Percentiles rank a stretch among this genome's conserved stretches.
These are phyloP conservation scores for Plectosphaerella sp. DNA, from an alignment of 2,329 filamentous ascomycete genomes.

Conservation along the genomic window DNA sequence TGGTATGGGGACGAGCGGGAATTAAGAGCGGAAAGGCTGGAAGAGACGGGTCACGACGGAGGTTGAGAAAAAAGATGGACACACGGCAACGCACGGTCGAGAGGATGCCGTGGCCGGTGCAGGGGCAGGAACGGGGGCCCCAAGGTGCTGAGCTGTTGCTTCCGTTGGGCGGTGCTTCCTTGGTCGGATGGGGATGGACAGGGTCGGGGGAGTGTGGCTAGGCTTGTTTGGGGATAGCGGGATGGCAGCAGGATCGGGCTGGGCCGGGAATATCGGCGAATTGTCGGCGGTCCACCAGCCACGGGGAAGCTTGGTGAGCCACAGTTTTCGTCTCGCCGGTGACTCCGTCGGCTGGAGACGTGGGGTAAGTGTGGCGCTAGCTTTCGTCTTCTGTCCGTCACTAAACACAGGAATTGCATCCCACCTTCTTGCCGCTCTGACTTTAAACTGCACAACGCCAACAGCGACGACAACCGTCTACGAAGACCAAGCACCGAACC, in stretches of 20 bases:
- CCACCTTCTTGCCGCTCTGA: too few relatives aligned
- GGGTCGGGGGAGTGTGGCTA: not conserved
- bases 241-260: not conserved
- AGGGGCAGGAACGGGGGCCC: not conserved
- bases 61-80: slow-evolving; percentile 2
- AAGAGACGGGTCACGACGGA: not conserved
- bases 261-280: slow-evolving; percentile 1
- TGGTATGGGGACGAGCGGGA: slow-evolving; percentile 6
- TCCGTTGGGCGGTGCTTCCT: too few relatives aligned
- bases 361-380: slow-evolving; percentile 1
- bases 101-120: not conserved
- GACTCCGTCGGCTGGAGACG: not conserved
- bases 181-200: slow-evolving; percentile 1
- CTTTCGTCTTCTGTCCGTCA: not conserved
- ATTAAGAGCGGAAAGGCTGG: slow-evolving; percentile 1
- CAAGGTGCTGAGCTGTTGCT: not conserved
- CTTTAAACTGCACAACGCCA: too few relatives aligned
- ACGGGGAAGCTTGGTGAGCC: not conserved
- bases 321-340: not conserved
- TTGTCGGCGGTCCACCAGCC: not conserved
- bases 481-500: not conserved
- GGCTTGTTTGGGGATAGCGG: not conserved
- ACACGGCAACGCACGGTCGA: not conserved
- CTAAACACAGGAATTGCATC: not conserved
- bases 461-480: too few relatives aligned